phyloP scores from a whole-genome alignment of 2,329 filamentous ascomycete species.

The Zymoseptoria brevis region DNA sequence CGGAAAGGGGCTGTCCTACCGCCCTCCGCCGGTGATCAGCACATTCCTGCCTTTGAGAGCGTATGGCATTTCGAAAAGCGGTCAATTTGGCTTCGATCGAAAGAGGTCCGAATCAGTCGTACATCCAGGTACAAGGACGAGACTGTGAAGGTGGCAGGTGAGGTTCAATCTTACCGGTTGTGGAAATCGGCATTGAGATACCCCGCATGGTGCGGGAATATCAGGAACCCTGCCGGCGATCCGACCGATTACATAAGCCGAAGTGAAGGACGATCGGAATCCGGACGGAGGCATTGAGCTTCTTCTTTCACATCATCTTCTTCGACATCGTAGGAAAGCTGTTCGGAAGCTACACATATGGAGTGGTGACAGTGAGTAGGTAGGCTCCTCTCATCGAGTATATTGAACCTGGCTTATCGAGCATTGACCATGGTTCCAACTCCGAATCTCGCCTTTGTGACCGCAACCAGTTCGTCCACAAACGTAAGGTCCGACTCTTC shows the following conservation, averaged over 20 bases:
- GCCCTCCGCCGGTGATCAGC: conserved; percentile 56
- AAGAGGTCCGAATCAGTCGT: background rate
- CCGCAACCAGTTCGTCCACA: conserved; percentile 31
- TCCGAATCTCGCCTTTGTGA: conserved; percentile 25
- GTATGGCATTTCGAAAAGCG: conserved; percentile 48
- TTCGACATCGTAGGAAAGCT: background rate
- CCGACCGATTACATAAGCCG: background rate
- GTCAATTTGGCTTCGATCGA: background rate
- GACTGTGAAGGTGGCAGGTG: background rate
- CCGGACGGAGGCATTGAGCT: background rate
- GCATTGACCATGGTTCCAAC: background rate
- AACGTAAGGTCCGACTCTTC: conserved; percentile 23
- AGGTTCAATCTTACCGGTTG: background rate
- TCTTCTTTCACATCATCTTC: background rate
- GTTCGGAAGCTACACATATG: background rate
- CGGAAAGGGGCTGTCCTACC: conserved; percentile 37
- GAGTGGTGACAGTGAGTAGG: background rate
- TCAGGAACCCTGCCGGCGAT: background rate
- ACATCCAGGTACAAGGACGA: background rate
- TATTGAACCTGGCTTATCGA: background rate
- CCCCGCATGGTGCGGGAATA: background rate
- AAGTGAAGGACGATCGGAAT: background rate
- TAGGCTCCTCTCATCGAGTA: background rate
- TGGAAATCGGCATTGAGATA: background rate
- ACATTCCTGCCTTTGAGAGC: conserved; percentile 54